phyloP scores from a whole-genome alignment of 257 asterid genomes.

The Rubia yunnanensis region DNA sequence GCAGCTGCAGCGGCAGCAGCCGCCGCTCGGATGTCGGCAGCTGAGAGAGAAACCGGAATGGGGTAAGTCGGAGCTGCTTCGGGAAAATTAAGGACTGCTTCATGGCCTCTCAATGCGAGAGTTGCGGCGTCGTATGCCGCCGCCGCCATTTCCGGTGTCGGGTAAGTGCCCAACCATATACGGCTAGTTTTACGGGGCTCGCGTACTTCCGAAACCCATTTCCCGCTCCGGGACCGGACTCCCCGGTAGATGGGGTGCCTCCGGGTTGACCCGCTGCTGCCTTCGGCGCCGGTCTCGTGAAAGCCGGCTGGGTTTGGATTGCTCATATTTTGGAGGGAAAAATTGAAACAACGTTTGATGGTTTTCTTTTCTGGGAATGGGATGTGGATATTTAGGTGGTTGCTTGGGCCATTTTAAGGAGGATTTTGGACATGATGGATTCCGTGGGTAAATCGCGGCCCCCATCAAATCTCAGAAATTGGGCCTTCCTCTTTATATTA shows the following conservation, averaged over 20 bases:
- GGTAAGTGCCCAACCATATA: not conserved
- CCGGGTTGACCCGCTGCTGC: not conserved
- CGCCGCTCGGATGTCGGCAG: not conserved
- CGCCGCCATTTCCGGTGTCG: not conserved
- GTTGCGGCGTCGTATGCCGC: not conserved
- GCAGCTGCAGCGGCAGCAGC: not conserved
- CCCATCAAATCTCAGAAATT: not conserved
- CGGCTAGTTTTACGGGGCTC: not conserved
- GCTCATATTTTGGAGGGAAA: not conserved
- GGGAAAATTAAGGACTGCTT: not conserved
- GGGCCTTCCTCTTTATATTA: too few species aligned
- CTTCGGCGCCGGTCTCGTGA: not conserved
- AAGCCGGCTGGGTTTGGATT: not conserved
- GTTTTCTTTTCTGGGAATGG: not conserved
- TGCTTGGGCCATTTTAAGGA: not conserved
- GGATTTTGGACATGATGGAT: not conserved
- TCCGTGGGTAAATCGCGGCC: not conserved
- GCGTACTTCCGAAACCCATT: not conserved
- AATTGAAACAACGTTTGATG: not conserved
- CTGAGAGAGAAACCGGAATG: not conserved
- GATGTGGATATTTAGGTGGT: not conserved
- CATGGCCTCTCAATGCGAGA: not conserved
- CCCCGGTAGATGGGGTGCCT: not conserved
- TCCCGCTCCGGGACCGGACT: not conserved
- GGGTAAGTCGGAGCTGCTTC: not conserved